phyloP scores from a whole-genome alignment of 352 stramenopile species.

The Globisporangium heterothallicum region DNA sequence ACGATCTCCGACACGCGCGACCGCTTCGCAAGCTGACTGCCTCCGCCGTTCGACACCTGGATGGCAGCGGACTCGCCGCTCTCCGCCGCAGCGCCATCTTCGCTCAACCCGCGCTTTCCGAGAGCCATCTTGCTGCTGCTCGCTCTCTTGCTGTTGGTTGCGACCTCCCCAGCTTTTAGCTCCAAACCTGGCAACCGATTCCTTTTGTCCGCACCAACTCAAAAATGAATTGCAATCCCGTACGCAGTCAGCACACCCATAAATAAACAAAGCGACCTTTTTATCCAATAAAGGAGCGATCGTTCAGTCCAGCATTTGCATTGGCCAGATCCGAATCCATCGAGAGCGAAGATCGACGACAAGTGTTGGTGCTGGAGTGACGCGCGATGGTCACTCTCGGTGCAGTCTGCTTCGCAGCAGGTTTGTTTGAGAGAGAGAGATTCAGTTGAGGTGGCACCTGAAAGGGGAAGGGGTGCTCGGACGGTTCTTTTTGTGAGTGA shows the following conservation, averaged over 20 bases:
- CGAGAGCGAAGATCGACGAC: no score
- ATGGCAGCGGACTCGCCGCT: conserved; percentile 19
- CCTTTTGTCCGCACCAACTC: no score
- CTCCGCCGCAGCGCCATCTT: conserved; percentile 4
- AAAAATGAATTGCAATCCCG: no score
- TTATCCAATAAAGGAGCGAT: no score
- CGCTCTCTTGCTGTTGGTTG: background rate
- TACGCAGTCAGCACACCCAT: no score
- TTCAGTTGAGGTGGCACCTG: background rate
- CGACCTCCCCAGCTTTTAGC: background rate
- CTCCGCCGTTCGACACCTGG: conserved; percentile 11
- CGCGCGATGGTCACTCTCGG: background rate
- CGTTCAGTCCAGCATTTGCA: no score
- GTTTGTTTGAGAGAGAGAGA: no score
- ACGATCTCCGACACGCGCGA: conserved; percentile 70
- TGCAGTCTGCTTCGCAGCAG: no score
- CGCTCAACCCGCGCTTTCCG: conserved; percentile 19
- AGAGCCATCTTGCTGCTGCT: background rate
- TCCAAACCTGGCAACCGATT: background rate
- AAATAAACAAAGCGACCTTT: no score
- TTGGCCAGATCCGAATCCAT: no score
- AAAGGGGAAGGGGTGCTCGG: background rate
- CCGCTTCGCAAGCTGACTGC: conserved; percentile 54
- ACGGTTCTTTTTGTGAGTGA: no score
- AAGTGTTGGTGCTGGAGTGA: background rate